Evolutionary conservation across 208 protist genomes (phyloP), one percentile per base, ranked within the genome.

Genomic region (Sergeia podlipaevii): DNA sequence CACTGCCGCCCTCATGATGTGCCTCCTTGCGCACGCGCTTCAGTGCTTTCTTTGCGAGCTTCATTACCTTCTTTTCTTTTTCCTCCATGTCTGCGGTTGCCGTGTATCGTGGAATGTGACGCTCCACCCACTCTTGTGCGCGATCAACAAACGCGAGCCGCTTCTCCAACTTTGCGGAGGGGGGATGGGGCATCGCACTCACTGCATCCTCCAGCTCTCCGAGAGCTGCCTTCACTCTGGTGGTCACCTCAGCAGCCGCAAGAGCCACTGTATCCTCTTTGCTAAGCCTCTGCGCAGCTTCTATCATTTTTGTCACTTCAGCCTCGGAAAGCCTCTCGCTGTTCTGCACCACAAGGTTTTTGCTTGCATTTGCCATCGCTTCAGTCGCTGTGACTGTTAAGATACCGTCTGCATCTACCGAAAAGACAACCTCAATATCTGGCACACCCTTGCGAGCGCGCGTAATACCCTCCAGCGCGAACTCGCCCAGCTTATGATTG

Each of bases 401-500:
- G 45, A 99, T 98, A 58, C 97, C 96, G 68, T 99, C 95, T 5
- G 95, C 94, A 76, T 99, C 98, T 37, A 99, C 75, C 36, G 93
- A 89, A 54, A 99, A 99, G 15, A 86, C 89, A 17, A 99, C 97
- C 41, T 95, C 95, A 65, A 99, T 98, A 62, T 98, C 97, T 27
- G 98, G 97, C n/a, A 95, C 89, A 52, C 99, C 99, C 45, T 95
- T 73, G 54, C 90, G 84, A 2, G 97, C 97, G 13, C 94, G 89
- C 6, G 97, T 91, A 47, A 99, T 99, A 54, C 91, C 96, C 50
- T 81, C 88, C 20, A 96, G 78, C 4, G 73, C 57, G 65, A 96
- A 96, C 43, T 77, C 64, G 23, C 98, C 99, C 10, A 99, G 85
- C 7, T 97, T 79, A 77, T 99, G 98, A 95, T 99, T 99, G 82